Percentiles rank a stretch among this genome's conserved stretches.
phyloP scores from a whole-genome alignment of 1,139 yeast genomes.

The Debaryomycetaceae sp. region DNA sequence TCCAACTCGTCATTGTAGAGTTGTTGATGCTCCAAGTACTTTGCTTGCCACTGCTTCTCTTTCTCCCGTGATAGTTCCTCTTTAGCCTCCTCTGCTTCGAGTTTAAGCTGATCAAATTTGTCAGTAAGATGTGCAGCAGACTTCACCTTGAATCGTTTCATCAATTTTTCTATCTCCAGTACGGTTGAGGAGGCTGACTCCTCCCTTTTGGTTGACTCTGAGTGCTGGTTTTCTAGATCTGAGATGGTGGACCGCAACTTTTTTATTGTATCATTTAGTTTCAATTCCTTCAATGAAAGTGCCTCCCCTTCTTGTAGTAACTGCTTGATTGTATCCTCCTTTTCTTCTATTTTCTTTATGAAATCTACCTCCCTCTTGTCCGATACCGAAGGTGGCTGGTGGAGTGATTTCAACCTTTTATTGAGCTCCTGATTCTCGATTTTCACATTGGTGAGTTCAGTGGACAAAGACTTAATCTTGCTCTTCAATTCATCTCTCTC shows the following conservation, averaged over 20 bases:
- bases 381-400: constrained; percentile 3
- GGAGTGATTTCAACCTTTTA: background rate
- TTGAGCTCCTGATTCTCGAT: background rate
- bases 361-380: constrained; percentile 11
- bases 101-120: constrained; percentile 11
- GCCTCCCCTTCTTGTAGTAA: constrained; percentile 77
- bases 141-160: constrained; percentile 25
- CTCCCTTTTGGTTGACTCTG: constrained; percentile 29
- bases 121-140: constrained; percentile 24
- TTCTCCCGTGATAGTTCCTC: constrained; percentile 19
- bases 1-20: constrained; percentile 32
- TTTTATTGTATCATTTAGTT: constrained; percentile 64
- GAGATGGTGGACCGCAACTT: constrained; percentile 51
- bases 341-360: constrained; percentile 29
- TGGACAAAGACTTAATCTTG: background rate
- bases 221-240: constrained; percentile 37
- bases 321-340: constrained; percentile 55
- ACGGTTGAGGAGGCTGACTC: constrained; percentile 25
- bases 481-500: background rate
- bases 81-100: constrained; percentile 12
- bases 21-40: constrained; percentile 33
- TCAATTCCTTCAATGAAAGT: constrained; percentile 70
- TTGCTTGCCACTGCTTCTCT: constrained; percentile 33
- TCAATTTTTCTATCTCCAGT: constrained; percentile 31
- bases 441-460: background rate